These are phyloP conservation scores for Cyanodermella asteris DNA, from an alignment of 2,329 filamentous ascomycete genomes.

Conservation along the genomic window DNA sequence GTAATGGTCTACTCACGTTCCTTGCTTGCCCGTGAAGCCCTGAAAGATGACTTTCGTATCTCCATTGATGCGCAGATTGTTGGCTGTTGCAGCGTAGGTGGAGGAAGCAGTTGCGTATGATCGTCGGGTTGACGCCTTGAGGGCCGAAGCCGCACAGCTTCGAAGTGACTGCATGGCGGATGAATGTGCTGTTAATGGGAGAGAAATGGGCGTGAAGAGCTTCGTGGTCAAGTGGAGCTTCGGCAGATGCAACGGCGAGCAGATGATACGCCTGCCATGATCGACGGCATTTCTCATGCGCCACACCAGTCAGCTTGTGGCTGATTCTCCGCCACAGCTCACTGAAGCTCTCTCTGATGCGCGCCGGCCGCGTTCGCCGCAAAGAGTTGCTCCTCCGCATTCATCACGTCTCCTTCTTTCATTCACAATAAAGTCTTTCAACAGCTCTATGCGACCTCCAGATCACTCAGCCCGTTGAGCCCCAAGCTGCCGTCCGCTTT, in stretches of 20 bases:
- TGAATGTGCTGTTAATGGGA: no score
- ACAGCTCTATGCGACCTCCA: no score
- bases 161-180: conserved; percentile 77
- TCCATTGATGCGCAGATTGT: conserved; percentile 79
- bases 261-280: neutral
- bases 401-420: no score
- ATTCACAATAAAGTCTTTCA: no score
- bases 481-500: no score
- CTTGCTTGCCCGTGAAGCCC: conserved; percentile 93
- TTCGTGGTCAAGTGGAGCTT: neutral
- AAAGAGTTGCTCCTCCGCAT: no score
- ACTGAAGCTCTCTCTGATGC: no score
- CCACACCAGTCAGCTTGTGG: no score
- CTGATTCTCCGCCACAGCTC: no score
- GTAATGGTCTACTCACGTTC: conserved; percentile 43
- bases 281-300: neutral
- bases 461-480: no score
- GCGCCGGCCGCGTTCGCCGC: no score
- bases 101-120: conserved; percentile 56
- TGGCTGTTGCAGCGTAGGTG: conserved; percentile 49
- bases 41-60: conserved; percentile 93
- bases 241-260: neutral
- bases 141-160: conserved; percentile 47
- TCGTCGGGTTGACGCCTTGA: conserved; percentile 45
- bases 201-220: neutral